Base-by-base conservation (phyloP, 805 yeast species). In the Suhomyces canberraensis region DNA sequence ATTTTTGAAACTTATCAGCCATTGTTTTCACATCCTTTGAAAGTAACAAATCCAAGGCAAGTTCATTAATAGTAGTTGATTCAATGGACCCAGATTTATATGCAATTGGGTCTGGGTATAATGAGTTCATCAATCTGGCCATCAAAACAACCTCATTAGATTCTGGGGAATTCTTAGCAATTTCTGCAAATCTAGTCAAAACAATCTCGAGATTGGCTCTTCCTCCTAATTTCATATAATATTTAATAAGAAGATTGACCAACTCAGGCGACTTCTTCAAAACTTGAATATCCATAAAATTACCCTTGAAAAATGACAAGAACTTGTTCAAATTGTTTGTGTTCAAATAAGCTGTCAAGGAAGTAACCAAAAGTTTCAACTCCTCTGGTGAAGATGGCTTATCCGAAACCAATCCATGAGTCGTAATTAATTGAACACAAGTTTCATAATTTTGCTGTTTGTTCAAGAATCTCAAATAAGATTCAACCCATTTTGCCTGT, bases 181-280 rank as follows among this genome's bases (percentile, higher is more conserved):
- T 34, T 1, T 35, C 25, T 2, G 37, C 43, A 33, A 56, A 58
- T 21, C 52, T 48, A 15, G 42, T 21, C 17, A 50, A 24, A 2
- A 58, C 49, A 15, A 47, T 19, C 9, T 50, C 45, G 24, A 42
- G 16, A 16, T 41, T 33, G n/a, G 35, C 30, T n/a, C 14, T 32
- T 31, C 9, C 50, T 31, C 16, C 62, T 55, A 31, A 38, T 16
- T 19, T 40, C 31, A 20, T 48, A 40, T 58, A 57, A 40, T 56
- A 61, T 11, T 47, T 45, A 22, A 58, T 43, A 19, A 61, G 46
- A 27, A 51, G 39, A 6, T 39, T 33, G 8, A 51, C 34, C n/a
- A 61, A 45, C 16, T 42, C 42, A 4, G 43, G 36, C 2, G 45
- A 35, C n/a, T 32, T 29, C 31, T 29, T 25, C 40, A 35, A 36